Percentiles rank a stretch among this genome's conserved stretches.
Evolutionary conservation across 306 rosid genomes (phyloP).

Genomic region (Coriaria nepalensis): DNA sequence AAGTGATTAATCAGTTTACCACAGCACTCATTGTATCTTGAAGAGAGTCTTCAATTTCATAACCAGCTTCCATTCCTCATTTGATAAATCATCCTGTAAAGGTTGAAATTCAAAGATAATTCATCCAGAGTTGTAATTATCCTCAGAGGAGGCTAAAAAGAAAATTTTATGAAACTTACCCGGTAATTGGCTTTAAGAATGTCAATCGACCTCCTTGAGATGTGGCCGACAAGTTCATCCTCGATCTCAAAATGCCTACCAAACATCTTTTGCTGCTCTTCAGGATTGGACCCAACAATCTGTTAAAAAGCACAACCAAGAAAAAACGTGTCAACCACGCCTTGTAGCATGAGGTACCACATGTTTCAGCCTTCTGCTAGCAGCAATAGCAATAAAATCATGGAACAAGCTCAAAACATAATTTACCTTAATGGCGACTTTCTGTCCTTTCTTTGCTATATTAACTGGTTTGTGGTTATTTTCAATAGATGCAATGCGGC

Average conservation of each 20-base stretch:
- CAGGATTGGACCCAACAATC: constrained; percentile 65
- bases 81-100: constrained; percentile 54
- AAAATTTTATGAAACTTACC: constrained; percentile 32
- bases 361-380: too few species aligned
- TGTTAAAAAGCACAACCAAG: constrained; percentile 23
- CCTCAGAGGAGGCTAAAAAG: neutral
- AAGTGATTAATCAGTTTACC: neutral
- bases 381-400: neutral
- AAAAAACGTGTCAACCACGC: neutral
- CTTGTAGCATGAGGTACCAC: neutral
- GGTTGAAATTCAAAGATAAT: neutral
- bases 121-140: neutral
- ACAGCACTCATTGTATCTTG: constrained; percentile 43
- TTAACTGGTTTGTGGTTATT: constrained; percentile 88
- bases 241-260: constrained; percentile 93
- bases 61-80: constrained; percentile 73
- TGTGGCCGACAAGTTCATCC: constrained; percentile 91
- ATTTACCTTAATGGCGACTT: constrained; percentile 82
- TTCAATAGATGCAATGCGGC: constrained; percentile 77
- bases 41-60: constrained; percentile 71
- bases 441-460: constrained; percentile 74
- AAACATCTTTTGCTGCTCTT: constrained; percentile 89
- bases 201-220: constrained; percentile 77
- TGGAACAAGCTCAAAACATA: neutral
- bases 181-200: constrained; percentile 67